These are phyloP conservation scores for Avena insularis DNA, from an alignment of 176 grass and related monocot species.

Conservation along the genomic window DNA sequence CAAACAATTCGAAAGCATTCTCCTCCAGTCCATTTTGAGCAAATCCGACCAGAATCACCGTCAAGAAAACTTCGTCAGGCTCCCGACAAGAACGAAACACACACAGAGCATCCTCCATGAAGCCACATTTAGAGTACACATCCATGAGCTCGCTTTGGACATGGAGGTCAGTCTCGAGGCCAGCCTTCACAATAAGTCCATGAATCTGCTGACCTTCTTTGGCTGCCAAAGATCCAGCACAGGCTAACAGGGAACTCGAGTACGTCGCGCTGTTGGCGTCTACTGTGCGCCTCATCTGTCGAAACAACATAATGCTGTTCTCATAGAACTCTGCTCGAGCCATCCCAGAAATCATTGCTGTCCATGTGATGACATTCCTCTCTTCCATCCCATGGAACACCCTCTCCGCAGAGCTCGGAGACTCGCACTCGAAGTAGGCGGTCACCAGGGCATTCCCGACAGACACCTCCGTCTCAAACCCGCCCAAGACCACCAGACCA, in stretches of 20 bases:
- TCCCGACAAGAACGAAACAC: constrained; percentile 60
- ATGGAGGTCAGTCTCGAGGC: constrained; percentile 57
- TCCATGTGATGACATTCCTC: constrained; percentile 87
- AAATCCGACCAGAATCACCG: constrained; percentile 80
- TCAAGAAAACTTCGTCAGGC: constrained; percentile 73
- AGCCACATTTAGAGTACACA: constrained; percentile 83
- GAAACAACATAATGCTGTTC: constrained; percentile 69
- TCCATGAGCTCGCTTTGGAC: constrained; percentile 85
- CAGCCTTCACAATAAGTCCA: constrained; percentile 72
- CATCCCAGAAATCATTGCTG: constrained; percentile 80
- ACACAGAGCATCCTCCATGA: constrained; percentile 70
- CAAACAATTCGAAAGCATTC: constrained; percentile 65
- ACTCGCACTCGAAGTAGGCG: constrained; percentile 63
- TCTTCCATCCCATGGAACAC: constrained; percentile 55
- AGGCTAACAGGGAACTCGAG: constrained; percentile 63
- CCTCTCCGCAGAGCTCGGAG: constrained; percentile 42
- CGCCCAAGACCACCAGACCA: constrained; percentile 43
- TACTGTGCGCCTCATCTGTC: constrained; percentile 47
- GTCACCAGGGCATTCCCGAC: constrained; percentile 71
- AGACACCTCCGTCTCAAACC: constrained; percentile 47
- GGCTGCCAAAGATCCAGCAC: constrained; percentile 58
- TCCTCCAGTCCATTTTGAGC: constrained; percentile 81
- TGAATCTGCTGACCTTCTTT: constrained; percentile 77
- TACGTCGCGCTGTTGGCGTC: constrained; percentile 71
- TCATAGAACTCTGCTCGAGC: constrained; percentile 51